Evolutionary conservation across 1,284 basidiomycete genomes (phyloP), one percentile per base, ranked within the genome.

Genomic region (Pascua sp.): DNA sequence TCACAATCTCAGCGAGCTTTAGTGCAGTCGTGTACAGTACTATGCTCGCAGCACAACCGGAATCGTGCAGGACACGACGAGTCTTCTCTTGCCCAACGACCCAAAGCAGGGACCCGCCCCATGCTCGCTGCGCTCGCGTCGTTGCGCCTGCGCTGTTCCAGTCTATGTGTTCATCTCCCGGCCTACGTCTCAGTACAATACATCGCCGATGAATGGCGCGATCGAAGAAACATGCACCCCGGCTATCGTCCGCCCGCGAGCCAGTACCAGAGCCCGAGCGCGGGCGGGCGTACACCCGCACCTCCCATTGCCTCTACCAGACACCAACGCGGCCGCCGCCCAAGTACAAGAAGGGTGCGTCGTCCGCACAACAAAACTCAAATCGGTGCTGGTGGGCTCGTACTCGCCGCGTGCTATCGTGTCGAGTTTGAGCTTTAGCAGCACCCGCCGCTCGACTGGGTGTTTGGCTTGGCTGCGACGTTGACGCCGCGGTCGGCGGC

Each of bases 401-500:
- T 3, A 32, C 24, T 32, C 24, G 24, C 24, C 24, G 24, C 7
- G 24, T 32, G 24, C 24, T 32, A 32, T 32, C 24, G 24, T 17
- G 37, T n/a, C 15, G 47, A 11, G 47, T 13, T n/a, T 16, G 38
- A 12, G 16, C 38, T 39, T 56, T 67, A 70, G 57, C 74, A 77
- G 60, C 76, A 75, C 51, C 74, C 72, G 38, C 73, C 69, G 24
- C 59, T 58, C 42, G 51, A 45, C 41, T 59, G 37, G 42, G 56
- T 53, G 51, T 53, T 49, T 56, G 68, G 60, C 63, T 70, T 67
- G 66, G 67, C 63, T 64, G 69, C 68, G 49, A 73, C 70, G 57
- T 72, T 71, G 53, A 71, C 70, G 24, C 67, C 67, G 47, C 64
- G 59, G 59, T 72, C 70, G n/a, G 69, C 70, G 42, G 55, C 65